Conservation (phyloP, 805 yeast genomes). For the Jamesozyma lodderae region DNA sequence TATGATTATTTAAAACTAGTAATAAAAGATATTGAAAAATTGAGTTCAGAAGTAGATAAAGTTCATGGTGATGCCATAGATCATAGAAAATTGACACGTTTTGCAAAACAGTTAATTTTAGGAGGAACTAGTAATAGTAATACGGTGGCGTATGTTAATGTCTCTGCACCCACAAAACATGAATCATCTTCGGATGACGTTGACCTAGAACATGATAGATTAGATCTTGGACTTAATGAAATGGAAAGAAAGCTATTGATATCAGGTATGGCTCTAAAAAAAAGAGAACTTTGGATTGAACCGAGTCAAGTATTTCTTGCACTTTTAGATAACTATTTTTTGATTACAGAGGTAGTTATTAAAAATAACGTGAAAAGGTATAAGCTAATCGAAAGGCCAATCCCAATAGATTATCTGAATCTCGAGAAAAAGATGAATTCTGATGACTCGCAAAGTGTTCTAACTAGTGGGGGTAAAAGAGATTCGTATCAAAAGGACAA, state of each 20-base stretch:
- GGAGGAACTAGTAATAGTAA: constrained; percentile 16
- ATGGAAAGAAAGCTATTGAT: constrained; percentile 46
- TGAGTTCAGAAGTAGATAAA: constrained; percentile 54
- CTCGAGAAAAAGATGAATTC: constrained; percentile 37
- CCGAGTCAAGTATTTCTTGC: constrained; percentile 44
- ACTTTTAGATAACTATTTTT: constrained; percentile 59
- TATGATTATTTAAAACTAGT: constrained; percentile 43
- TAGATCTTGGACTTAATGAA: constrained; percentile 42
- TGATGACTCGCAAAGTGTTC: constrained; percentile 6
- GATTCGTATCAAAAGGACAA: constrained; percentile 4
- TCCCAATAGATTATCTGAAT: constrained; percentile 50
- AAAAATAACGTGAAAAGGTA: constrained; percentile 31
- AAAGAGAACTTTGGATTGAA: constrained; percentile 58
- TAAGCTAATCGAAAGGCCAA: constrained; percentile 48
- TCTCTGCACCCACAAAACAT: constrained; percentile 1
- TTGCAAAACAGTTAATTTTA: constrained; percentile 34
- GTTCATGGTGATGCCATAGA: constrained; percentile 55
- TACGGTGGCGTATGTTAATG: constrained; percentile 22
- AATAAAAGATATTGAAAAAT: constrained; percentile 41
- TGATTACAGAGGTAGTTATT: constrained; percentile 50
- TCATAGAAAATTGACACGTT: constrained; percentile 42
- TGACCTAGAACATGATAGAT: constrained; percentile 12
- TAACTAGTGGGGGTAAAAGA: constrained; percentile 5
- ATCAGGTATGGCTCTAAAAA: constrained; percentile 50
- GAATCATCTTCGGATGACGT: not conserved